These are phyloP conservation scores for Eutypella sp. DNA, from an alignment of 2,329 filamentous ascomycete genomes.

Conservation along the genomic window DNA sequence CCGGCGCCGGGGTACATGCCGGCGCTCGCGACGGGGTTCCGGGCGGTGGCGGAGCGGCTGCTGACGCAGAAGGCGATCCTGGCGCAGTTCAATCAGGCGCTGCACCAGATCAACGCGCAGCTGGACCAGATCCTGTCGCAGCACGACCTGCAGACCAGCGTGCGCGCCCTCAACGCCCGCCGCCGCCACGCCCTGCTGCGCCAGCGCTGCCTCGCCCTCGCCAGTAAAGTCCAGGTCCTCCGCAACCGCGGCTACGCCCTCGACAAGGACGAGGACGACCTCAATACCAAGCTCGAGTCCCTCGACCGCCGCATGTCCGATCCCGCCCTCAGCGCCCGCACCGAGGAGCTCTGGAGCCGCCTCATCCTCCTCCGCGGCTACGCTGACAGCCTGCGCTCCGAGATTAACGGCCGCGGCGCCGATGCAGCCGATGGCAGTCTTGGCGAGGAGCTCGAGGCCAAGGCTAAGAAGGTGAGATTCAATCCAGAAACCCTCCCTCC, in stretches of 20 bases:
- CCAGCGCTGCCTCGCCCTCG: constrained; percentile 68
- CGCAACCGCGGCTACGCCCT: constrained; percentile 78
- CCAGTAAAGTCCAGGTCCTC: constrained; percentile 74
- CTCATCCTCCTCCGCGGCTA: constrained; percentile 71
- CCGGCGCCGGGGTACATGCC: constrained; percentile 73
- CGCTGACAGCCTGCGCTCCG: constrained; percentile 65
- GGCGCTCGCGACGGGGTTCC: constrained; percentile 69
- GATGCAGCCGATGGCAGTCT: constrained; percentile 53
- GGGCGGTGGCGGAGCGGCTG: constrained; percentile 65
- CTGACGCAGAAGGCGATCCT: constrained; percentile 67
- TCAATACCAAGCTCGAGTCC: constrained; percentile 65
- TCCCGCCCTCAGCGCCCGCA: constrained; percentile 66
- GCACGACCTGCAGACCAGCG: constrained; percentile 72
- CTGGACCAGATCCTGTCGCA: constrained; percentile 67
- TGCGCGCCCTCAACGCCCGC: constrained; percentile 67
- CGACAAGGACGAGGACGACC: constrained; percentile 71
- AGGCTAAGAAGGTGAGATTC: constrained; percentile 65
- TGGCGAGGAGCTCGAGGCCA: constrained; percentile 64
- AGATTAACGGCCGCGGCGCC: constrained; percentile 63
- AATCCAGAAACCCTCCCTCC: neutral
- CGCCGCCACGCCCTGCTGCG: constrained; percentile 68
- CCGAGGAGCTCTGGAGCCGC: constrained; percentile 82
- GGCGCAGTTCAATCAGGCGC: constrained; percentile 61
- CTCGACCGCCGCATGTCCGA: constrained; percentile 69
- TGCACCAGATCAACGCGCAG: constrained; percentile 76